A percentile compares a stretch with the other conserved stretches of the same genome.
phyloP scores from a whole-genome alignment of 371 early-diverging fungal species.

The Syncephalastrum sp. region DNA sequence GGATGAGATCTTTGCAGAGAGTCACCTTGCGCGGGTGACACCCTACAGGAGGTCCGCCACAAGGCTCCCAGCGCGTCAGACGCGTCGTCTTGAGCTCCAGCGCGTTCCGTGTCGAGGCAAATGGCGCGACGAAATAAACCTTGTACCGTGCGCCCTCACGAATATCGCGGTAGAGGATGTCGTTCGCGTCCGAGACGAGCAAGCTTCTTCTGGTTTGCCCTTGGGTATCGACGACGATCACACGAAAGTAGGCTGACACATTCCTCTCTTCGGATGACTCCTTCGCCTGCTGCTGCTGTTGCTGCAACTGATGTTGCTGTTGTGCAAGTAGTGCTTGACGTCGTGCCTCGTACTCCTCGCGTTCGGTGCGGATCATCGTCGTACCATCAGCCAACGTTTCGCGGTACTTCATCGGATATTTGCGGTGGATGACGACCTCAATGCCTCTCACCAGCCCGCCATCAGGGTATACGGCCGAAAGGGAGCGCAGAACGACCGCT shows the following conservation, averaged over 20 bases:
- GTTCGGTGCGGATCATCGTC: slow-evolving; percentile 43
- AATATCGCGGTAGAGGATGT: slow-evolving; percentile 30
- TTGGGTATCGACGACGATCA: slow-evolving; percentile 17
- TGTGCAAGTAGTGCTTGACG: slow-evolving; percentile 25
- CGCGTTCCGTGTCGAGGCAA: slow-evolving; percentile 32
- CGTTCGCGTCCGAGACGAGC: slow-evolving; percentile 34
- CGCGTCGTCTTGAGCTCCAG: slow-evolving; percentile 42
- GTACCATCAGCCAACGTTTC: slow-evolving; percentile 54
- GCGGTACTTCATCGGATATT: slow-evolving; percentile 58
- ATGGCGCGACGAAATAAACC: slow-evolving; percentile 37
- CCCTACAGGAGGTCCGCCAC: slow-evolving; percentile 13
- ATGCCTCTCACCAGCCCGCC: slow-evolving; percentile 74
- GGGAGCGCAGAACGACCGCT: slow-evolving; percentile 32
- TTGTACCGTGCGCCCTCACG: slow-evolving; percentile 25
- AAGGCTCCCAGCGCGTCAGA: slow-evolving; percentile 44
- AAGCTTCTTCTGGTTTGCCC: slow-evolving; percentile 5
- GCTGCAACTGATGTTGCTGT: slow-evolving; percentile 15
- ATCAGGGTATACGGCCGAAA: slow-evolving; percentile 48
- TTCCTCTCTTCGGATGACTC: slow-evolving; percentile 33
- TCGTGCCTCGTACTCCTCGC: slow-evolving; percentile 60
- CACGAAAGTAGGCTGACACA: slow-evolving; percentile 46
- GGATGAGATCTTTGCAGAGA: slow-evolving; percentile 32
- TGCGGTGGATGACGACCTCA: slow-evolving; percentile 66
- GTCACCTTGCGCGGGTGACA: slow-evolving; percentile 51
- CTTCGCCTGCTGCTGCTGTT: slow-evolving; percentile 19